Conservation (phyloP, 1,284 basidiomycete species). For the Trametes sp. region DNA sequence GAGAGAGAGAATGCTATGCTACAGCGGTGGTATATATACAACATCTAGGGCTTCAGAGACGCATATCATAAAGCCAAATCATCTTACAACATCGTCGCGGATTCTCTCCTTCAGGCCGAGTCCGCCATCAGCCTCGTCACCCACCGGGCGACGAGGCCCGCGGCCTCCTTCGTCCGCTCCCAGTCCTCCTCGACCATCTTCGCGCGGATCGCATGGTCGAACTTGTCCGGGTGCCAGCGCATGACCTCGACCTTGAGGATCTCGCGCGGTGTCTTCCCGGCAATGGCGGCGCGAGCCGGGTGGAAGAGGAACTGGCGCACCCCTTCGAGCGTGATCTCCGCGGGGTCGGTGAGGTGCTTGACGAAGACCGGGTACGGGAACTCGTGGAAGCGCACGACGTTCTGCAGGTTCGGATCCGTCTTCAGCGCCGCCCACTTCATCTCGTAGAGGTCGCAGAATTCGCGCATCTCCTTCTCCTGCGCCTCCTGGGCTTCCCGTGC, state of each 20-base stretch:
- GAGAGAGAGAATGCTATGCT: slow-evolving; percentile 4
- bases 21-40: slow-evolving; percentile 8
- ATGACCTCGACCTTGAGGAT: slow-evolving; percentile 54
- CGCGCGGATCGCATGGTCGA: slow-evolving; percentile 36
- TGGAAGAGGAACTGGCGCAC: slow-evolving; percentile 51
- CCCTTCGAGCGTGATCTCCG: slow-evolving; percentile 40
- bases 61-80: background rate
- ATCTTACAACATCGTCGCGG: background rate
- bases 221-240: slow-evolving; percentile 64
- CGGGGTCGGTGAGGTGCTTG: slow-evolving; percentile 27
- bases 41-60: background rate
- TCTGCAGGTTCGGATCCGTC: background rate
- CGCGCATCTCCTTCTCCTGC: background rate
- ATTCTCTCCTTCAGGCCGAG: background rate
- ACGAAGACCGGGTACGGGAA: slow-evolving; percentile 57
- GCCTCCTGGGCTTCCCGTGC: background rate
- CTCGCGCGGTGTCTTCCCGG: slow-evolving; percentile 46
- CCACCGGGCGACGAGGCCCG: slow-evolving; percentile 16
- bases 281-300: slow-evolving; percentile 38
- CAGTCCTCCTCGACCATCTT: slow-evolving; percentile 21
- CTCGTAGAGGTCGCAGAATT: slow-evolving; percentile 29
- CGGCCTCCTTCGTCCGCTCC: slow-evolving; percentile 19
- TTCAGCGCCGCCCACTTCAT: slow-evolving; percentile 30
- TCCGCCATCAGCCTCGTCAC: slow-evolving; percentile 16
- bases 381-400: slow-evolving; percentile 31